Base-by-base conservation (phyloP, 2,329 filamentous ascomycete genomes). In the Epicoccum sorghinum region DNA sequence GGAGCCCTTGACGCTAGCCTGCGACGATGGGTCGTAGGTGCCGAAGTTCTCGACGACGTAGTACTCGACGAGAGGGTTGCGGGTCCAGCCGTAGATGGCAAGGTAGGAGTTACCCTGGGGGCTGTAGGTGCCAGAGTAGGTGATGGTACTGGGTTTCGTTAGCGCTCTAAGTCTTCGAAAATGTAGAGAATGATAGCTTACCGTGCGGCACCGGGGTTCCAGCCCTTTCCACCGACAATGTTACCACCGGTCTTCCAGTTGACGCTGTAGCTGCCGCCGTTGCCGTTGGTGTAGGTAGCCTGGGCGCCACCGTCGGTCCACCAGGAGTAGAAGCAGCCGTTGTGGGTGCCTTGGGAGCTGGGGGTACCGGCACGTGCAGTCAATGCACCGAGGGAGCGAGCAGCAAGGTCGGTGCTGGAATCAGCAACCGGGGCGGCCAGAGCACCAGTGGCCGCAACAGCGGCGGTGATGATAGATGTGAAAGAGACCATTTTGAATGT, bases 281-380 rank as follows among this genome's bases (percentile, higher is more conserved):
- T 68, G 18, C 77, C 79, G 70, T 85, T 86, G 65, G 79, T 83
- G 75, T 86, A 86, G 35, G 75, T 80, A 7, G 82, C 80, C 37
- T 73, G 66, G 33, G 74, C 78, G n/a, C 71, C 75, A 27, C 80
- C 79, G 55, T 86, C 83, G 50, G 79, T 83, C 82, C 82, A 87
- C 76, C 79, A 86, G 7, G 81, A 83, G 72, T 83, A 86, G 76
- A 81, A 86, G 75, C 79, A 86, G 49, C 83, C 83, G 63, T 83
- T 80, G 74, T 82, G 75, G 6, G 76, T 81, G 43, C 83, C 83
- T 3, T 79, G 81, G 12, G 74, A 70, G 59, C 77, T 81, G 47
- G 76, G 68, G 25, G 82, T 82, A 29, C 76, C 73, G 59, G 71
- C 71, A 32, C 68, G 67, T 23, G 65, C 60, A 38, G 62, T 61